Evolutionary conservation across 257 asterid species (phyloP).

Genomic region (Eustoma russellianum): DNA sequence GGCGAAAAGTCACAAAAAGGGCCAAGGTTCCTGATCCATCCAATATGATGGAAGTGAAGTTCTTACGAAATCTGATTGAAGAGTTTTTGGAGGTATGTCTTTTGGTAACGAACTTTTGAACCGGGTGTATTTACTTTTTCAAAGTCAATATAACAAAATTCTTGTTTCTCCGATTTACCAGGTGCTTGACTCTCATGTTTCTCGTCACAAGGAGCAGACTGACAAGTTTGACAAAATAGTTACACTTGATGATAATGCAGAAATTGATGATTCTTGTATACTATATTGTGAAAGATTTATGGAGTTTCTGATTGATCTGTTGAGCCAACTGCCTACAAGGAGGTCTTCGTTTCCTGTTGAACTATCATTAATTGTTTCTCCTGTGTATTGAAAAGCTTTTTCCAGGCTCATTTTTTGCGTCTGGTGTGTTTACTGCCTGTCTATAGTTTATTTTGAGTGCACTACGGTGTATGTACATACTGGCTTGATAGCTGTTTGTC

Average conservation of each 20-base stretch:
- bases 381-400: background rate
- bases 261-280: constrained; percentile 59
- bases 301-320: constrained; percentile 97
- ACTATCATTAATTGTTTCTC: background rate
- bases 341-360: constrained; percentile 33
- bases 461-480: background rate
- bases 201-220: constrained; percentile 25
- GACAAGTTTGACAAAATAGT: constrained; percentile 28
- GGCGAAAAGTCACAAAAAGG: constrained; percentile 74
- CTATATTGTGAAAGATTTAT: constrained; percentile 93
- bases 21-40: constrained; percentile 55
- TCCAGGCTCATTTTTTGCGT: background rate
- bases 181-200: constrained; percentile 84
- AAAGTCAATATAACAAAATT: constrained; percentile 11
- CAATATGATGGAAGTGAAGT: constrained; percentile 53
- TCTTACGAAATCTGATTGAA: constrained; percentile 74
- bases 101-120: constrained; percentile 2
- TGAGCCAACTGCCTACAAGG: constrained; percentile 98
- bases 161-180: constrained; percentile 19
- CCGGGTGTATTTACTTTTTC: constrained; percentile 5
- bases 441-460: background rate
- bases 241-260: constrained; percentile 27
- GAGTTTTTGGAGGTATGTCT: constrained; percentile 74
- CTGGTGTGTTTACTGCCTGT: background rate
- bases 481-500: background rate